Conservation (phyloP, 257 asterid genomes). For the Solanum peruvianum region DNA sequence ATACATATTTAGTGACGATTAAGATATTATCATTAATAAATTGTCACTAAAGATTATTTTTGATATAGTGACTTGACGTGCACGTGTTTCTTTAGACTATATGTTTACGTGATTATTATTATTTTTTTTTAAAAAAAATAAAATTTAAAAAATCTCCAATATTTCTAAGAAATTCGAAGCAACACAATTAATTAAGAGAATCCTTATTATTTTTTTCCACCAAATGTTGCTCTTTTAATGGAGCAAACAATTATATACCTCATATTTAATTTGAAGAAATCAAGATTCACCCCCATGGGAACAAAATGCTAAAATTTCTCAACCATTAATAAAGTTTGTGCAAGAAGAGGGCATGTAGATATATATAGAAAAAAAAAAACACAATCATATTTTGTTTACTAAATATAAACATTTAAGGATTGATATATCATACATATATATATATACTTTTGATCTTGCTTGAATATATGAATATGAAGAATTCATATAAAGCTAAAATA, state of each 20-base stretch:
- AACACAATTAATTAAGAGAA: not conserved
- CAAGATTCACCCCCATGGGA: not conserved
- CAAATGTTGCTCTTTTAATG: not conserved
- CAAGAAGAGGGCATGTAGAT: not conserved
- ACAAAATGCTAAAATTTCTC: not conserved
- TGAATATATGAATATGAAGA: not conserved
- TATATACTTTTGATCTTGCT: not conserved
- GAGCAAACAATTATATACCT: not conserved
- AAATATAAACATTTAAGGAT: not conserved
- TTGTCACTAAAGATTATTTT: no score
- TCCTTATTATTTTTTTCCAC: not conserved
- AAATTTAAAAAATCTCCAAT: not conserved
- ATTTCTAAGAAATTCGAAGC: not conserved
- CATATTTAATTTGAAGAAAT: not conserved
- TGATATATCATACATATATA: not conserved
- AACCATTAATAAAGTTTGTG: not conserved
- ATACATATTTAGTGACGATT: not conserved
- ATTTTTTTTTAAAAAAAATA: no score
- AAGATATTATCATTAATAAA: no score
- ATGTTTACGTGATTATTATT: not conserved
- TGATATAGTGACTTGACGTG: not conserved
- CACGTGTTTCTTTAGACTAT: not conserved
- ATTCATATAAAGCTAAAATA: not conserved
- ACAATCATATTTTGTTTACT: not conserved
- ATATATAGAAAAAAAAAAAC: not conserved